Percentiles rank a stretch among this genome's conserved stretches.
These are phyloP conservation scores for Xylaria sp. DNA, from an alignment of 2,329 filamentous ascomycete species.

Conservation along the genomic window DNA sequence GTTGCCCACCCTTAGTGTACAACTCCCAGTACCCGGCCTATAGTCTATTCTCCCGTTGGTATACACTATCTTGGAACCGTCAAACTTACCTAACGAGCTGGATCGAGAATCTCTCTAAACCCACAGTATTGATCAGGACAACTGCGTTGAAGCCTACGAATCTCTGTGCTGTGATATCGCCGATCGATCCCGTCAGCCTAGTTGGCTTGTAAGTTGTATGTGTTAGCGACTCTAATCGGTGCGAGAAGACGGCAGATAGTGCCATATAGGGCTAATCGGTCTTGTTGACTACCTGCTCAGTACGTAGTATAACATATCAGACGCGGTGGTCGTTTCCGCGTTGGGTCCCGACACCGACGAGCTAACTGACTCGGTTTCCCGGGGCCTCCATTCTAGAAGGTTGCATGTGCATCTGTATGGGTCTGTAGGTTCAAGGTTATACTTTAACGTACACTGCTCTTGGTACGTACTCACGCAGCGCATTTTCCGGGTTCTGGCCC, in stretches of 20 bases:
- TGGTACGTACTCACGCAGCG: conserved; percentile 14
- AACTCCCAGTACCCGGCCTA: conserved; percentile 1
- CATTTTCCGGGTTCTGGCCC: conserved; percentile 6
- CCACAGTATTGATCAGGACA: conserved; percentile 2
- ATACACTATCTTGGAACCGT: background rate
- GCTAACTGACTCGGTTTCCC: conserved; percentile 11
- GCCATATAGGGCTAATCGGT: conserved; percentile 2
- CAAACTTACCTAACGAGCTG: conserved; percentile 2
- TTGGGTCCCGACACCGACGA: conserved; percentile 17
- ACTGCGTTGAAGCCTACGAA: background rate
- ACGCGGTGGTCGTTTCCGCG: conserved; percentile 20
- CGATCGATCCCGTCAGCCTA: conserved; percentile 3
- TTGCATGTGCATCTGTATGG: conserved; percentile 11
- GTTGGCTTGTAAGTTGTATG: background rate
- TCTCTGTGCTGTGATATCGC: conserved; percentile 4
- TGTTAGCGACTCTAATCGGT: background rate
- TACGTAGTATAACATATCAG: background rate
- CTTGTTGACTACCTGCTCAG: background rate
- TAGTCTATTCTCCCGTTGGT: background rate
- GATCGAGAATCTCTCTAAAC: background rate
- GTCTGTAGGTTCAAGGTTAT: conserved; percentile 1
- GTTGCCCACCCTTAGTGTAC: conserved; percentile 13
- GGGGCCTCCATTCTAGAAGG: background rate
- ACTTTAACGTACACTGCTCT: background rate
- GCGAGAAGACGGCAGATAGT: background rate